phyloP scores from a whole-genome alignment of 2,329 filamentous ascomycete species.

The Colletotrichum camelliae region DNA sequence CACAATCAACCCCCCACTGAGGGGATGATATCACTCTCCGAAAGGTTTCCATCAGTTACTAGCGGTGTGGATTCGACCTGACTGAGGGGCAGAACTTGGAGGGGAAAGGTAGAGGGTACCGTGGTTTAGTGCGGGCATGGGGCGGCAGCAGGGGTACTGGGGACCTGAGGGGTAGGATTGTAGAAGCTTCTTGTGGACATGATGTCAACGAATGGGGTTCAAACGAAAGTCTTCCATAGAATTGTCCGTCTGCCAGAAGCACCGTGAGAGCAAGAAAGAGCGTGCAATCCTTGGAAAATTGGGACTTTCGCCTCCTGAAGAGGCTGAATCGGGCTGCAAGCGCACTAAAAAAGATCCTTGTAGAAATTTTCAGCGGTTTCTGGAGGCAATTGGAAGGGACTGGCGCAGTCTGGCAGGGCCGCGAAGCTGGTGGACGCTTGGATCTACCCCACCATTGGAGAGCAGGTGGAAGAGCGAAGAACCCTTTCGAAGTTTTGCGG shows the following conservation, averaged over 20 bases:
- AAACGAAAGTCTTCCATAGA: neutral
- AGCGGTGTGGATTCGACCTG: constrained; percentile 5
- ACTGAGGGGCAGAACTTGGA: neutral
- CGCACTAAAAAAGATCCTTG: constrained; percentile 1
- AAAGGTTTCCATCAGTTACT: neutral
- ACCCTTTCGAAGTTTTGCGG: constrained; percentile 21
- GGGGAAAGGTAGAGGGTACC: constrained; percentile 6
- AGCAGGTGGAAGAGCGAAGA: constrained; percentile 20
- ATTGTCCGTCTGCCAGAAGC: neutral
- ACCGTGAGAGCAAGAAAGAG: neutral
- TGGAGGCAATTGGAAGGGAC: constrained; percentile 1
- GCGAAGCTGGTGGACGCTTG: neutral
- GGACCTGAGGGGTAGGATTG: neutral
- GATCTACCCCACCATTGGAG: constrained; percentile 19
- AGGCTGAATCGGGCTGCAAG: neutral
- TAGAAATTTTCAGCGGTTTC: constrained; percentile 11
- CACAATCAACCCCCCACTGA: neutral
- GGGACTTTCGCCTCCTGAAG: neutral
- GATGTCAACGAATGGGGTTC: constrained; percentile 13
- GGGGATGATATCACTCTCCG: constrained; percentile 14
- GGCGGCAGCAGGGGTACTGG: neutral
- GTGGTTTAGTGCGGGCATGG: neutral
- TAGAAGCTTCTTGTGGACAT: constrained; percentile 13
- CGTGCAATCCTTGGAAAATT: neutral
- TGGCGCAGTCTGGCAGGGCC: constrained; percentile 8